Percentiles rank a stretch among this genome's conserved stretches.
Conservation (phyloP, 176 grass and related monocot genomes). For the Paspalum notatum region DNA sequence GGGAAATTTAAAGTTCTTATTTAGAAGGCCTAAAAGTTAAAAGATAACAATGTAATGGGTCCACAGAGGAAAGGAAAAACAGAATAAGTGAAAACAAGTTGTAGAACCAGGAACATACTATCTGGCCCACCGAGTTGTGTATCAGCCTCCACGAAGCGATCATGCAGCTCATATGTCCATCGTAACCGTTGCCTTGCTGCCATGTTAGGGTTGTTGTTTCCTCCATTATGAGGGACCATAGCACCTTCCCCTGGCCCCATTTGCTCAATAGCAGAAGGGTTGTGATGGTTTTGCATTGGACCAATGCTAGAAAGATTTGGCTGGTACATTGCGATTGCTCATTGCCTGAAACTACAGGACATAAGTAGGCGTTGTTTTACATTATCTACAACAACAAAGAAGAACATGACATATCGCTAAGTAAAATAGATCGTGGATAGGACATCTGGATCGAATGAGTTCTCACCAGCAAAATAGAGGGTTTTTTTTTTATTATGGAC, state of each 20-base stretch:
- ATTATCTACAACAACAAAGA: background rate
- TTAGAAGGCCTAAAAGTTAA: too few relatives aligned
- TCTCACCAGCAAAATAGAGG: background rate
- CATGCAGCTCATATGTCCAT: conserved; percentile 86
- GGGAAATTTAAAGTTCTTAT: too few relatives aligned
- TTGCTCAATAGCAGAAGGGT: conserved; percentile 42
- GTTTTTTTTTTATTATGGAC: background rate
- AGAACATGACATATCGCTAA: background rate
- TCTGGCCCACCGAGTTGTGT: conserved; percentile 85
- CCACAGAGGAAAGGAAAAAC: too few relatives aligned
- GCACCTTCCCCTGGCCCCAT: conserved; percentile 40
- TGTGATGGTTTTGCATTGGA: conserved; percentile 9
- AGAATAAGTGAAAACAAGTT: too few relatives aligned
- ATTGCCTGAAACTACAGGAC: conserved; percentile 43
- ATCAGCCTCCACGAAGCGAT: conserved; percentile 71
- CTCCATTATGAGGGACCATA: conserved; percentile 45
- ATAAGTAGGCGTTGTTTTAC: background rate
- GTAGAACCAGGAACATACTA: conserved; percentile 50
- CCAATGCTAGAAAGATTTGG: conserved; percentile 51
- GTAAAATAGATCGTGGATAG: background rate
- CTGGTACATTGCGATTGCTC: conserved; percentile 61
- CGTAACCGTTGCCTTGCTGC: conserved; percentile 66
- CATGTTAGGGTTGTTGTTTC: conserved; percentile 50
- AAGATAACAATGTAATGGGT: too few relatives aligned
- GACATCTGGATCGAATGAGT: background rate